phyloP scores from a whole-genome alignment of 305 asterid species.

The Fraxinus floribunda region DNA sequence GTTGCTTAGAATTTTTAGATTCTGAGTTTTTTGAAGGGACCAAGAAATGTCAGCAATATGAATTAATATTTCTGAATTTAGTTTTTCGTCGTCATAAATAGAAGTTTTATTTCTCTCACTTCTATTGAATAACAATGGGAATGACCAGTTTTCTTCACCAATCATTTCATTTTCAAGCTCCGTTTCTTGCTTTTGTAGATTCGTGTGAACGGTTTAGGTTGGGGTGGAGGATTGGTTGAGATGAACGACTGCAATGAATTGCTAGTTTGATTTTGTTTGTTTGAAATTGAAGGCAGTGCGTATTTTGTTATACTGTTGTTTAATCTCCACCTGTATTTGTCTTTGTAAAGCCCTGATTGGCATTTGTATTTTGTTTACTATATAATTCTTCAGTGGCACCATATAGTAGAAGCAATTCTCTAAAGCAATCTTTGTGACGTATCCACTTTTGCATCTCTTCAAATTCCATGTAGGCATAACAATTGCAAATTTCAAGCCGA shows the following conservation, averaged over 20 bases:
- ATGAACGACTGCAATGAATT: not conserved
- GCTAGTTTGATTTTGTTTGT: not conserved
- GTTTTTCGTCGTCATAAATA: not conserved
- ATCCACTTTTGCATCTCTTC: not conserved
- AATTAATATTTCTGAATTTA: not conserved
- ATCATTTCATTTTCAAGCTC: not conserved
- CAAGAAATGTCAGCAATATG: not conserved
- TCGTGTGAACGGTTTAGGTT: not conserved
- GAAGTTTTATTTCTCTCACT: not conserved
- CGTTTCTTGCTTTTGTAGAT: no score
- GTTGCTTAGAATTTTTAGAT: not conserved
- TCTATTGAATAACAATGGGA: not conserved
- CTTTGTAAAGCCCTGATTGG: not conserved
- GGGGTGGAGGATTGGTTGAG: not conserved
- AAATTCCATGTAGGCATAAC: not conserved
- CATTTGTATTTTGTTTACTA: not conserved
- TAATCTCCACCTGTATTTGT: not conserved
- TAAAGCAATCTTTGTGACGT: not conserved
- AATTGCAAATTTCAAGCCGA: not conserved
- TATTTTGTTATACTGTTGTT: not conserved
- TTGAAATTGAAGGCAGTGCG: not conserved
- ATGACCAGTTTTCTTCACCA: not conserved
- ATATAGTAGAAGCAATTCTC: not conserved
- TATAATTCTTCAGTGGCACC: not conserved
- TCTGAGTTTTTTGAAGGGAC: not conserved